These are phyloP conservation scores for Cutaneotrichosporon sp. DNA, from an alignment of 1,284 basidiomycete genomes.

Conservation along the genomic window DNA sequence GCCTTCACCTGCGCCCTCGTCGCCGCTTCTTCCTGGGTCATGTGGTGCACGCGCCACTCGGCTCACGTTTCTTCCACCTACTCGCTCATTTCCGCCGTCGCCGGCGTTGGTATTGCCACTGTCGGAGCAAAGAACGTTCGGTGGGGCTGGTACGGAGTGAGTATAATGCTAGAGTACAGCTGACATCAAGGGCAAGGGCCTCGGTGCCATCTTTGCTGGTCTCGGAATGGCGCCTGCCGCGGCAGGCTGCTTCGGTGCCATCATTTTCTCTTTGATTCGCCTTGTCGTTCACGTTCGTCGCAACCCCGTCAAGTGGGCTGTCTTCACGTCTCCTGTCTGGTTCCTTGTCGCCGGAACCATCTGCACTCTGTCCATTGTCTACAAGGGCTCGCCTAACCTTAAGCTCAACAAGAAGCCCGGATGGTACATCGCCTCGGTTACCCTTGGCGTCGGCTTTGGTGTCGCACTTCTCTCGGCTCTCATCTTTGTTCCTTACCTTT, in stretches of 20 bases:
- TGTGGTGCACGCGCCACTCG: constrained; percentile 53
- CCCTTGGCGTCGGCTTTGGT: constrained; percentile 52
- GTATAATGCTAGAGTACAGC: neutral
- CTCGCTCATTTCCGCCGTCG: constrained; percentile 55
- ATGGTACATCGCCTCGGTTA: constrained; percentile 48
- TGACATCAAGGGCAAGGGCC: constrained; percentile 48
- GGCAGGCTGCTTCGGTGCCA: constrained; percentile 52
- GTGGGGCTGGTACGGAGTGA: constrained; percentile 56
- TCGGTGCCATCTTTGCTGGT: constrained; percentile 55
- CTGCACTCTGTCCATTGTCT: constrained; percentile 51
- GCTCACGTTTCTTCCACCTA: constrained; percentile 56
- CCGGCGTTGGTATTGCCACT: constrained; percentile 57
- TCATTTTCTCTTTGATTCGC: constrained; percentile 54
- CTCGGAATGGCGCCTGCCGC: constrained; percentile 50
- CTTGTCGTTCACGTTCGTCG: constrained; percentile 50
- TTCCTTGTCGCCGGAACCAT: constrained; percentile 53
- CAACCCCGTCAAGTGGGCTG: constrained; percentile 51
- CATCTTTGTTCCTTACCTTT: constrained; percentile 57
- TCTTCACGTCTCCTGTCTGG: constrained; percentile 54
- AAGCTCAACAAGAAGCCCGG: constrained; percentile 49
- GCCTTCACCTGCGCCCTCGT: constrained; percentile 55
- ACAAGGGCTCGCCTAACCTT: constrained; percentile 55
- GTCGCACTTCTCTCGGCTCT: constrained; percentile 49
- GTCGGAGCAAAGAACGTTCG: constrained; percentile 52
- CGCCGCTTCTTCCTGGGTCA: constrained; percentile 54